These are phyloP conservation scores for Cyclostephanos invisitatus DNA, from an alignment of 108 stramenopile genomes.

Conservation along the genomic window DNA sequence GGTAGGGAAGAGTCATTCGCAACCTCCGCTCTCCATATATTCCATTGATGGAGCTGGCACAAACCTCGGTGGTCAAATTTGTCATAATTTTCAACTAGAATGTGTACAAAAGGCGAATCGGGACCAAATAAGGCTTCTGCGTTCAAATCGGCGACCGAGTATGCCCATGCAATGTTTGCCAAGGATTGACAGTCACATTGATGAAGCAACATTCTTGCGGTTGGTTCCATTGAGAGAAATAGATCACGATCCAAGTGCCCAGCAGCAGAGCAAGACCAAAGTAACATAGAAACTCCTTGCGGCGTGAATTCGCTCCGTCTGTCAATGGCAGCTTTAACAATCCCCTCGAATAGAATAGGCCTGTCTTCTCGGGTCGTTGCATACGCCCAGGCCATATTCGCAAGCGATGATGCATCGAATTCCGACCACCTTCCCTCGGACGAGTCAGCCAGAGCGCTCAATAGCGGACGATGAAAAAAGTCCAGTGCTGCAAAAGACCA, in stretches of 20 bases:
- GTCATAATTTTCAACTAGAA: conserved; percentile 22
- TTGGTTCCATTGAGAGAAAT: conserved; percentile 31
- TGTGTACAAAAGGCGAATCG: conserved; percentile 15
- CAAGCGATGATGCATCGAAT: conserved; percentile 35
- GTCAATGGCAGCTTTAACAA: conserved; percentile 21
- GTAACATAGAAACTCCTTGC: conserved; percentile 47
- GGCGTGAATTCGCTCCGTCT: conserved; percentile 32
- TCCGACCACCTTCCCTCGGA: conserved; percentile 23
- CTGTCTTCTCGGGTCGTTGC: conserved; percentile 31
- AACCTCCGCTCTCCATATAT: conserved; percentile 26
- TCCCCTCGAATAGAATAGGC: conserved; percentile 23
- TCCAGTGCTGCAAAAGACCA: conserved; percentile 48
- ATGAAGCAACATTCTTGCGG: conserved; percentile 19
- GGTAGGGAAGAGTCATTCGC: conserved; percentile 20
- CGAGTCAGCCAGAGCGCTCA: conserved; percentile 28
- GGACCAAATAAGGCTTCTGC: conserved; percentile 28
- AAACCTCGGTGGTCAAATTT: conserved; percentile 31
- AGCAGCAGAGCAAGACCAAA: conserved; percentile 44
- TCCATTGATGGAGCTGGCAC: conserved; percentile 50
- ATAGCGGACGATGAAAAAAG: conserved; percentile 16
- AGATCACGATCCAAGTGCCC: conserved; percentile 24
- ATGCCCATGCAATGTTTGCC: conserved; percentile 52
- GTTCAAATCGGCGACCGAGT: conserved; percentile 38
- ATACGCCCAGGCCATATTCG: conserved; percentile 51
- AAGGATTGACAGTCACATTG: conserved; percentile 40